phyloP scores from a whole-genome alignment of 202 grass and related monocot species.

The Brachypodium distachyon region DNA sequence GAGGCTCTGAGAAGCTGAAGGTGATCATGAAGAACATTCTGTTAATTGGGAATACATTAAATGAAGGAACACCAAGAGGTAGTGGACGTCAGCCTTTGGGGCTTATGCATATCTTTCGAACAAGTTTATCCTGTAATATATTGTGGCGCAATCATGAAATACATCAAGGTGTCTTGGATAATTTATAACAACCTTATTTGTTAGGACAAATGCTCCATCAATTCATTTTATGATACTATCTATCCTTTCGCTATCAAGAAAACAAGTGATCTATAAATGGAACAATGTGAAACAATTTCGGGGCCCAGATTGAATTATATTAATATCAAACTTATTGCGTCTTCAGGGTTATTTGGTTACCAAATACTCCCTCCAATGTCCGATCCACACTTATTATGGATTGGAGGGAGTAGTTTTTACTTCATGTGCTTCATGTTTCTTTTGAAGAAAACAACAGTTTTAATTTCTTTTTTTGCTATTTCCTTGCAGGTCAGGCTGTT shows the following conservation, averaged over 20 bases:
- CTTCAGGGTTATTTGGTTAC: neutral
- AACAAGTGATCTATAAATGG: neutral
- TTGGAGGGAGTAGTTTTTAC: slow-evolving; percentile 10
- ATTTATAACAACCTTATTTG: neutral
- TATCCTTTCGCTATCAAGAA: slow-evolving; percentile 11
- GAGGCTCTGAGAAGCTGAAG: slow-evolving; percentile 89
- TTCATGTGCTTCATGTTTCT: neutral
- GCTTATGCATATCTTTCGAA: neutral
- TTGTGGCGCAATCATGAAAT: neutral
- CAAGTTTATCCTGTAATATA: neutral
- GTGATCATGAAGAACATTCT: slow-evolving; percentile 96
- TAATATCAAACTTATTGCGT: neutral
- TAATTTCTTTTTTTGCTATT: slow-evolving; percentile 12
- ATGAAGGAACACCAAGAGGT: slow-evolving; percentile 95
- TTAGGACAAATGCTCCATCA: neutral
- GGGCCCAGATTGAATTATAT: neutral
- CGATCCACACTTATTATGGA: no score
- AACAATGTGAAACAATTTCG: neutral
- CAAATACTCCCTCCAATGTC: neutral
- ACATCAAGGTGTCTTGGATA: neutral
- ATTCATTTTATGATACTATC: neutral
- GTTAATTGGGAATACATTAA: slow-evolving; percentile 81
- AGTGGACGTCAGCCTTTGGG: slow-evolving; percentile 13
- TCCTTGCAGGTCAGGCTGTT: slow-evolving; percentile 70
- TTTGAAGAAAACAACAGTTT: slow-evolving; percentile 1